phyloP scores from a whole-genome alignment of 2,329 filamentous ascomycete species.

The Plenodomus lindquistii region DNA sequence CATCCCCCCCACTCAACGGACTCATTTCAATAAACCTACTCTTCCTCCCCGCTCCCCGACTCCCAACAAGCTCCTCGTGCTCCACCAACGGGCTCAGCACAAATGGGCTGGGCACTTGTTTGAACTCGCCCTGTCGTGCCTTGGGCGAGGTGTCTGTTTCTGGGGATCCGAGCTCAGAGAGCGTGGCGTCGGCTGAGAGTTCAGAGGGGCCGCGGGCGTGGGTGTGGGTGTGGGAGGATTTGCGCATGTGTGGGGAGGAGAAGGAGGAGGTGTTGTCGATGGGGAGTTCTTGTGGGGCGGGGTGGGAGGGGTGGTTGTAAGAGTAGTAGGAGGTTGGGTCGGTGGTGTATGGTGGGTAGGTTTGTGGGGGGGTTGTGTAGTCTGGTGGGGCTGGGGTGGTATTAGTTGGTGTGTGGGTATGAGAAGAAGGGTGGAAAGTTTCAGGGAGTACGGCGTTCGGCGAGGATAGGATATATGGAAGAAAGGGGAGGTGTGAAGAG shows the following conservation, averaged over 20 bases:
- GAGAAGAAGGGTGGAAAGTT: neutral
- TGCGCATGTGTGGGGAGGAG: neutral
- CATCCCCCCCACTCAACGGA: neutral
- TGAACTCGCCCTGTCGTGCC: neutral
- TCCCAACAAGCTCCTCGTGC: neutral
- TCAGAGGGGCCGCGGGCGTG: constrained; percentile 1
- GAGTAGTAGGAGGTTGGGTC: constrained; percentile 6
- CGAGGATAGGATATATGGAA: too few species aligned
- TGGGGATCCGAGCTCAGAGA: constrained; percentile 1
- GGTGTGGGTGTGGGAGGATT: constrained; percentile 3
- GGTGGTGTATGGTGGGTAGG: neutral
- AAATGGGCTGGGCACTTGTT: neutral
- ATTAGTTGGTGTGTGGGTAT: neutral
- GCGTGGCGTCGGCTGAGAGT: constrained; percentile 1
- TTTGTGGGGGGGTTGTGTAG: constrained; percentile 2
- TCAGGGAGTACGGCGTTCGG: too few species aligned
- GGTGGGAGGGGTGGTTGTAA: constrained; percentile 1
- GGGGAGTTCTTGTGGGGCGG: constrained; percentile 15
- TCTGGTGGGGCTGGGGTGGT: constrained; percentile 13
- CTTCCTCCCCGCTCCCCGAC: neutral
- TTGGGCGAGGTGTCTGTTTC: neutral
- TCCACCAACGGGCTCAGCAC: neutral
- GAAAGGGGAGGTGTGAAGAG: neutral
- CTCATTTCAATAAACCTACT: neutral
- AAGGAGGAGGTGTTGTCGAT: neutral